Conservation (phyloP, 1,284 basidiomycete genomes). For the Boletus calvinii region DNA sequence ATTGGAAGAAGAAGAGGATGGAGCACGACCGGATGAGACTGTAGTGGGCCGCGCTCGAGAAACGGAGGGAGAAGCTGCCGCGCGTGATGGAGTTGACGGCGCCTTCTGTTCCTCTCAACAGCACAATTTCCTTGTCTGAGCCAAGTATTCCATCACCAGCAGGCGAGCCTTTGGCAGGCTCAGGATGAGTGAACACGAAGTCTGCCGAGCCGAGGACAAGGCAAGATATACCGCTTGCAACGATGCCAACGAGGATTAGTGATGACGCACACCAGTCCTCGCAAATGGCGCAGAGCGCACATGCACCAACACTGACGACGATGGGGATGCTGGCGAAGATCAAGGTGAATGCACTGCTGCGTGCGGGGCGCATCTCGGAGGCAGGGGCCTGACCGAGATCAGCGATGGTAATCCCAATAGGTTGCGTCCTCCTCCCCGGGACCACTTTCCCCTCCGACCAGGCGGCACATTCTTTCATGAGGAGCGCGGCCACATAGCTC, state of each 20-base stretch:
- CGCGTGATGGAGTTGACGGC: conserved; percentile 12
- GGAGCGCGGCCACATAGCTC: conserved; percentile 16
- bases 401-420: conserved; percentile 16
- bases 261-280: conserved; percentile 26
- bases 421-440: not conserved
- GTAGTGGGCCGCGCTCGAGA: conserved; percentile 14
- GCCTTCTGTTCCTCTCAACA: conserved; percentile 11
- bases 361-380: no score
- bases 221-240: conserved; percentile 26
- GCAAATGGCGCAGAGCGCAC: conserved; percentile 14
- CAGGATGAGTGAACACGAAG: conserved; percentile 11
- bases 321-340: conserved; percentile 21
- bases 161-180: conserved; percentile 13
- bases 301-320: conserved; percentile 16
- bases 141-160: conserved; percentile 18
- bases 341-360: not conserved
- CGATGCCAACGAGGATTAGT: conserved; percentile 28
- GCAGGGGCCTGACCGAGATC: conserved; percentile 2
- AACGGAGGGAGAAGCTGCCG: conserved; percentile 22
- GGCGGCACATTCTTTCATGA: conserved; percentile 12
- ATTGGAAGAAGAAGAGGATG: conserved; percentile 21
- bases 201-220: conserved; percentile 22
- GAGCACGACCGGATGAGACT: conserved; percentile 17
- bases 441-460: conserved; percentile 1
- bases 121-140: conserved; percentile 10